Evolutionary conservation across 1,139 yeast species (phyloP), one percentile per base, ranked within the genome.

Genomic region (Lodderomyces metapsilosis): DNA sequence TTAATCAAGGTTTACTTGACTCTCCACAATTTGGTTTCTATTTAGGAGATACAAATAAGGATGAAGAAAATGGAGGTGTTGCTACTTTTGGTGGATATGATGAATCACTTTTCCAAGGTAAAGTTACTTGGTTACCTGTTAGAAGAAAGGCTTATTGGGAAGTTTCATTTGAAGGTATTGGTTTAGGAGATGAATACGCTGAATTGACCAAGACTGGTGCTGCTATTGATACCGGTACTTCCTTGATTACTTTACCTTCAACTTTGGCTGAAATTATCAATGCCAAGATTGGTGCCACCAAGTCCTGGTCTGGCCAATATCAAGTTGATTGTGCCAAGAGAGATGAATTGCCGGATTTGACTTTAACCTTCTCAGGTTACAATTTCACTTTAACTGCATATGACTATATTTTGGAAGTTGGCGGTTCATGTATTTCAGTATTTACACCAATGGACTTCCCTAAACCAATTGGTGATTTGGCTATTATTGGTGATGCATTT

Each of bases 101-200:
- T 62, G 76, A 81, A 52, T 62, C 81, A 48, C 78, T 81, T 59
- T 88, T 72, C 66, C 68, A 71, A 38, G 98, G 98, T 50, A 80
- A 91, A 54, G 75, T 92, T 56, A 85, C 92, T 41, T 89, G 95
- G 87, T 78, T 92, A 67, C 98, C 98, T 44, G 94, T 92, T 47
- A 88, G 98, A 74, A 88, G 98, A 78, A 88, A 91, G 82, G 98
- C 98, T 30, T 92, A 92, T 78, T 92, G 98, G 98, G 98, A 92
- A 74, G 98, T 92, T 47, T 78, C 85, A 51, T 84, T 92, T 52
- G 88, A 88, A 56, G 91, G 96, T 55, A 74, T 92, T 60, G 88
- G 91, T 31, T 76, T 92, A 49, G 98, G 98, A 55, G 85, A 84
- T 51, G 96, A 92, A 68, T 85, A 78, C 57, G 96, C 98, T 38